Conservation (phyloP, 2,329 filamentous ascomycete species). For the Fonsecaea nubica region DNA sequence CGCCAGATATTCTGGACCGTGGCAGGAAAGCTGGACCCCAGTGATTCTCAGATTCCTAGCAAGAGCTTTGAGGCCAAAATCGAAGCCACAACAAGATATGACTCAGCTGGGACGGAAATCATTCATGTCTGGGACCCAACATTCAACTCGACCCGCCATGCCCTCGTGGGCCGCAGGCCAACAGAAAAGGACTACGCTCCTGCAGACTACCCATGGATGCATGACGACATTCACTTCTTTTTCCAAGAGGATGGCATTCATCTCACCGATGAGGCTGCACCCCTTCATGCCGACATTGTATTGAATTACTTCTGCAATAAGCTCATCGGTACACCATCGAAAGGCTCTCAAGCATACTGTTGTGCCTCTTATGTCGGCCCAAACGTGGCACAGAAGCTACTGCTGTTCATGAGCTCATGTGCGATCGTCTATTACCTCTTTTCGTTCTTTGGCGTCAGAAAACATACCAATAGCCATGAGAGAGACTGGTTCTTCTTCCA, state of each 20-base stretch:
- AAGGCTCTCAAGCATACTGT: conserved; percentile 59
- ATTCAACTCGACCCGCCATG: conserved; percentile 11
- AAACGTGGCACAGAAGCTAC: conserved; percentile 32
- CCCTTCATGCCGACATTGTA: conserved; percentile 59
- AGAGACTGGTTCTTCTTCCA: not conserved
- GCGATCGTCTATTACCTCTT: conserved; percentile 12
- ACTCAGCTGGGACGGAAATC: conserved; percentile 3
- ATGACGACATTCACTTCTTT: conserved; percentile 44
- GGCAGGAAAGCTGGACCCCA: conserved; percentile 55
- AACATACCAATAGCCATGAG: not conserved
- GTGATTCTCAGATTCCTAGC: not conserved
- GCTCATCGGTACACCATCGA: conserved; percentile 48
- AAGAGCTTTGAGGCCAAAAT: not conserved
- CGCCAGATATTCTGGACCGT: conserved; percentile 68
- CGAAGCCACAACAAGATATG: conserved; percentile 1
- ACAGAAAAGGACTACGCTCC: conserved; percentile 48
- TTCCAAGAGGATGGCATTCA: conserved; percentile 60
- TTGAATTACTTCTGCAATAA: conserved; percentile 64
- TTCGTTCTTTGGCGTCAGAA: conserved; percentile 7
- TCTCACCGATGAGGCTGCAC: conserved; percentile 54
- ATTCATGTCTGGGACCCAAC: conserved; percentile 9
- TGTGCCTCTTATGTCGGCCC: conserved; percentile 54
- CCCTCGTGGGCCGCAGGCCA: not conserved
- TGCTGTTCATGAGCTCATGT: conserved; percentile 40
- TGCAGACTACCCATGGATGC: conserved; percentile 52